Base-by-base conservation (phyloP, 2,329 filamentous ascomycete species). In the Cucurbitaria berberidis region DNA sequence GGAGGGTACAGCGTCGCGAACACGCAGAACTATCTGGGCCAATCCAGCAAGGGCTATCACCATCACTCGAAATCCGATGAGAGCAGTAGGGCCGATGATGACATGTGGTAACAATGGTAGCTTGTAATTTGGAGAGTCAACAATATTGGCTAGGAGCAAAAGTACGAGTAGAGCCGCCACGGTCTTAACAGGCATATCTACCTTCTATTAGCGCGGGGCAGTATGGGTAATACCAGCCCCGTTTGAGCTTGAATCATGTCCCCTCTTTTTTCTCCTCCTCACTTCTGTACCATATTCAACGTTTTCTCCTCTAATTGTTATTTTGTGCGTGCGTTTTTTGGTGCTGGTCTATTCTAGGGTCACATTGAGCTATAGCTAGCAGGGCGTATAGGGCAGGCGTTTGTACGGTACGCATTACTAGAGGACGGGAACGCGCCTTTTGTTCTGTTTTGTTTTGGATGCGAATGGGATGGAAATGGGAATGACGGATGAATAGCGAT, bases 1-100 rank as follows among this genome's bases (percentile, higher is more conserved):
- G 67, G 67, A 18, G 62, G 62, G 5, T 76, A 76, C 48, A 76
- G 73, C 41, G 74, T 76, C 6, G 65, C 73, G 10, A 73, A 72
- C 47, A 68, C 67, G 19, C 67, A 73, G 22, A 72, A 62, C 36
- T 76, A 76, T 47, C 55, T 76, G 16, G 74, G 74, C 1, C 66
- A 72, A 26, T 54, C 63, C 9, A 45, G 58, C 38, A 64, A 67
- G 38, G 48, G 60, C 10, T 69, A 71, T 35, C 61, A 68, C 24
- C 64, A 59, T 11, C 64, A 70, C 34, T 64, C 69, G 9, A 69
- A 73, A 47, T 63, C 63, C 5, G 70, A 70, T 44, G 60, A 64
- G 39, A 62, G 63, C 21, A 69, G 62, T 26, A 64, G 69, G 47
- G 69, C 51, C 22, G 64, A 74, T 29, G 71, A 75, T 43, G 73